These are phyloP conservation scores for Triticum turgidum DNA, from an alignment of 176 grass and related monocot genomes.

Conservation along the genomic window DNA sequence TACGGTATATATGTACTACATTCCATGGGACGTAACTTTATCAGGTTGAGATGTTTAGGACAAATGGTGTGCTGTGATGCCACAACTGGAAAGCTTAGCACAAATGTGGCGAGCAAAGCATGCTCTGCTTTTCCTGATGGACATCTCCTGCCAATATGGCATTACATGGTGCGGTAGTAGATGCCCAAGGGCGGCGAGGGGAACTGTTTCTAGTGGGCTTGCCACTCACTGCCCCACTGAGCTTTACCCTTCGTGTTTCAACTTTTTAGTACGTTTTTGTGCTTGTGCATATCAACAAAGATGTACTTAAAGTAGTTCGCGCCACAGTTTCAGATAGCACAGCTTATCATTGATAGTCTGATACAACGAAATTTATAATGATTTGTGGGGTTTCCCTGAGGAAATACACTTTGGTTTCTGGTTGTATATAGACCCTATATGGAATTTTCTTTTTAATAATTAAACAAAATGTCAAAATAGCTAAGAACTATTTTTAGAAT, in stretches of 20 bases:
- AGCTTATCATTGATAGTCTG: not conserved
- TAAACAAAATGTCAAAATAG: too few species aligned
- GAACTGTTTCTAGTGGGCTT: constrained; percentile 35
- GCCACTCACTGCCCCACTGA: constrained; percentile 20
- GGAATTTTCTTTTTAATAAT: too few species aligned
- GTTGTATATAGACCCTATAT: too few species aligned
- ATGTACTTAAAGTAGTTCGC: constrained; percentile 9
- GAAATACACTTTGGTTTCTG: too few species aligned
- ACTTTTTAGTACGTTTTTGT: constrained; percentile 24
- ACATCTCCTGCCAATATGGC: constrained; percentile 6
- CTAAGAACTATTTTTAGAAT: too few species aligned
- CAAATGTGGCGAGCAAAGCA: constrained; percentile 33
- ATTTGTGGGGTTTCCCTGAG: not conserved
- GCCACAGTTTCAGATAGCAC: constrained; percentile 1
- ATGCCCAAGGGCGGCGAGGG: not conserved
- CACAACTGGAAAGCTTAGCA: constrained; percentile 28
- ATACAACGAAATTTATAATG: not conserved
- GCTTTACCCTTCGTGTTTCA: constrained; percentile 40
- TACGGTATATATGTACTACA: constrained; percentile 20
- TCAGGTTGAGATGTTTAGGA: constrained; percentile 33
- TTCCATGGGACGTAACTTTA: constrained; percentile 22
- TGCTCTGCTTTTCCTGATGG: constrained; percentile 20
- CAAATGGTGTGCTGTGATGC: constrained; percentile 23
- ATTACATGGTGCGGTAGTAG: constrained; percentile 18
- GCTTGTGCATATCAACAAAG: constrained; percentile 37